Percentiles rank a stretch among this genome's conserved stretches.
Conservation (phyloP, 768 basidiomycete genomes). For the Suillus sp. region DNA sequence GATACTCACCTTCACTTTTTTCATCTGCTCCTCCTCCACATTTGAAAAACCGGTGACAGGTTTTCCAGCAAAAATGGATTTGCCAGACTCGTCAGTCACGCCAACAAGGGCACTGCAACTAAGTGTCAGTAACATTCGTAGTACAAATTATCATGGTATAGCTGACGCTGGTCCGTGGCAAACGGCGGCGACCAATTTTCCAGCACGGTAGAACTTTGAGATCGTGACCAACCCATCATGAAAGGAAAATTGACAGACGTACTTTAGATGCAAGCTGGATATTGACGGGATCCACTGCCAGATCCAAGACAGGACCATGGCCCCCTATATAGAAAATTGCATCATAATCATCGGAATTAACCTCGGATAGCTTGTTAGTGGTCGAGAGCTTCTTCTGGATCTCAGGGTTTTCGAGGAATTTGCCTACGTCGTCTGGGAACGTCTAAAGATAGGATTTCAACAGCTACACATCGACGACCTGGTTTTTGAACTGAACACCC, state of each 20-base stretch:
- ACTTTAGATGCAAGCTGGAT: slow-evolving; percentile 59
- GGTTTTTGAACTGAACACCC: slow-evolving; percentile 10
- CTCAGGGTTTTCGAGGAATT: slow-evolving; percentile 63
- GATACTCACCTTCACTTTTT: slow-evolving; percentile 44
- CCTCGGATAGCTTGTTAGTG: slow-evolving; percentile 62
- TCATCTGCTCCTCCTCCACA: slow-evolving; percentile 57
- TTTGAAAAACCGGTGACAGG: slow-evolving; percentile 71
- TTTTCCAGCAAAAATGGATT: slow-evolving; percentile 65
- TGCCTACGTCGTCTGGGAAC: slow-evolving; percentile 57
- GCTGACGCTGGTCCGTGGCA: slow-evolving; percentile 76
- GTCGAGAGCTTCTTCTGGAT: slow-evolving; percentile 52
- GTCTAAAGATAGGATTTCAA: slow-evolving; percentile 33
- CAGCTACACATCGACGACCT: not conserved
- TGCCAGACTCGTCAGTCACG: slow-evolving; percentile 54
- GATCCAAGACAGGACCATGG: slow-evolving; percentile 76
- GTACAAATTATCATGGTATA: slow-evolving; percentile 26
- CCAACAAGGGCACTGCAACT: slow-evolving; percentile 54
- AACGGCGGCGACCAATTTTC: slow-evolving; percentile 70
- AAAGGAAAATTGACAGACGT: slow-evolving; percentile 20
- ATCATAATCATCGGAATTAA: slow-evolving; percentile 62
- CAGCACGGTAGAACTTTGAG: slow-evolving; percentile 62
- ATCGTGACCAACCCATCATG: slow-evolving; percentile 2
- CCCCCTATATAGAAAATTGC: slow-evolving; percentile 82
- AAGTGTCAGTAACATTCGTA: slow-evolving; percentile 2
- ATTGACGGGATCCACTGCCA: slow-evolving; percentile 58